Conservation (phyloP, 495 filamentous ascomycete species). For the Mytilinidion resinicola region DNA sequence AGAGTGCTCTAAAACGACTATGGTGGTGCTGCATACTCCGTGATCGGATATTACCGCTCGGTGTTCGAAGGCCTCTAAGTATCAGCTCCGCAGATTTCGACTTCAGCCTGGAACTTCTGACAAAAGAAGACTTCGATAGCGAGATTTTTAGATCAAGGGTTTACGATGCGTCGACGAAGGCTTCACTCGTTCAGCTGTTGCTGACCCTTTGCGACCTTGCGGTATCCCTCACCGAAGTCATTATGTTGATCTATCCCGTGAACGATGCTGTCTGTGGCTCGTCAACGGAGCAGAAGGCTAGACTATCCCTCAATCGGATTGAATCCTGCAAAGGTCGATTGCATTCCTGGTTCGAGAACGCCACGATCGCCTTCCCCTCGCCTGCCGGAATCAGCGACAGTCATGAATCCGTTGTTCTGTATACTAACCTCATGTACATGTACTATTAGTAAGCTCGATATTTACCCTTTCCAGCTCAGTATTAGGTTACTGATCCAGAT, state of each 20-base stretch:
- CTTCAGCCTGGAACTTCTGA: slow-evolving; percentile 34
- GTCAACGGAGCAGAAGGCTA: background rate
- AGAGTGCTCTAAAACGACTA: slow-evolving; percentile 44
- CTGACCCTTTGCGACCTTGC: slow-evolving; percentile 44
- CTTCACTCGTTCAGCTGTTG: slow-evolving; percentile 38
- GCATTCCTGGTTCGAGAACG: background rate
- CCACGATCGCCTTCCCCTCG: background rate
- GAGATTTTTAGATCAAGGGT: slow-evolving; percentile 42
- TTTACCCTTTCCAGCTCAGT: no score
- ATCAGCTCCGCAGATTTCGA: slow-evolving; percentile 41
- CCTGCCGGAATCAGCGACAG: background rate
- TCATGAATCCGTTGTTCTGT: slow-evolving; percentile 37
- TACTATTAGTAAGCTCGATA: slow-evolving; percentile 43
- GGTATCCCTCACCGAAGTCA: slow-evolving; percentile 42
- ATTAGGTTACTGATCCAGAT: background rate
- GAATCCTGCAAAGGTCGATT: background rate
- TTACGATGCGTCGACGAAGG: slow-evolving; percentile 41
- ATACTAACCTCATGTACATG: slow-evolving; percentile 46
- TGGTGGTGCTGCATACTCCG: slow-evolving; percentile 50
- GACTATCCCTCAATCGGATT: background rate
- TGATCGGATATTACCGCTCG: slow-evolving; percentile 45
- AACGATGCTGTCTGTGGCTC: background rate
- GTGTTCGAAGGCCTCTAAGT: slow-evolving; percentile 44
- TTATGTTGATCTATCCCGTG: slow-evolving; percentile 39
- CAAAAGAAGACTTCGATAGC: slow-evolving; percentile 39